Evolutionary conservation across 2,329 filamentous ascomycete species (phyloP).

Genomic region (Exophiala lecanii-corni): DNA sequence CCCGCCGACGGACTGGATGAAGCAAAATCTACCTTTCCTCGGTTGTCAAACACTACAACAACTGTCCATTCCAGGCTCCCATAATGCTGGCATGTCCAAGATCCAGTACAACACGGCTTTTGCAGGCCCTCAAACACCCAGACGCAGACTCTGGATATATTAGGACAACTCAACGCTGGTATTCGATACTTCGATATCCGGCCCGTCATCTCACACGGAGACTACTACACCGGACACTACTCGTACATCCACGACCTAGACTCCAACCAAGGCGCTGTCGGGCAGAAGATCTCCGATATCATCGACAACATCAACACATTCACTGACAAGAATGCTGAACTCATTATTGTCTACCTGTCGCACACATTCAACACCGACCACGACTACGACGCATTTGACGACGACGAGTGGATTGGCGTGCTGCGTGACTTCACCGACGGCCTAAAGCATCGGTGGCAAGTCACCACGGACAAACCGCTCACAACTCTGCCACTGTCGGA

Average conservation of each 20-base stretch:
- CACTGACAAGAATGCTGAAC: slow-evolving; percentile 41
- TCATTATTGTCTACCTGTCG: slow-evolving; percentile 45
- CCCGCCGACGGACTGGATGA: slow-evolving; percentile 38
- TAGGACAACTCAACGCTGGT: slow-evolving; percentile 44
- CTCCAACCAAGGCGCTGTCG: slow-evolving; percentile 44
- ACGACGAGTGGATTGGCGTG: slow-evolving; percentile 40
- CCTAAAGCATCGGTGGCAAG: slow-evolving; percentile 39
- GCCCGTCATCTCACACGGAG: slow-evolving; percentile 36
- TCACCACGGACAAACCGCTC: slow-evolving; percentile 28
- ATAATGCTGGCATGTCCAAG: slow-evolving; percentile 47
- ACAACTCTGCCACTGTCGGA: slow-evolving; percentile 32
- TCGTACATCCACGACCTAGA: slow-evolving; percentile 17
- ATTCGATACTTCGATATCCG: slow-evolving; percentile 48
- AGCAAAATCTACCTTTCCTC: slow-evolving; percentile 35
- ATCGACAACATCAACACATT: slow-evolving; percentile 42
- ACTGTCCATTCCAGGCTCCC: slow-evolving; percentile 46
- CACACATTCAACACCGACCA: slow-evolving; percentile 43
- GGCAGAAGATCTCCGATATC: slow-evolving; percentile 41
- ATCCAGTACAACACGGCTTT: slow-evolving; percentile 22
- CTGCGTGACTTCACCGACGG: slow-evolving; percentile 39
- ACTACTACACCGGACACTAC: slow-evolving; percentile 43
- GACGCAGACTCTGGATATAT: slow-evolving; percentile 42
- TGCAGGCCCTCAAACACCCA: slow-evolving; percentile 7
- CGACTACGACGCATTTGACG: slow-evolving; percentile 35
- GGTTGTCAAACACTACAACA: slow-evolving; percentile 41